Base-by-base conservation (phyloP, 139 green algal genomes). In the Chlamydomonas schloesseri region DNA sequence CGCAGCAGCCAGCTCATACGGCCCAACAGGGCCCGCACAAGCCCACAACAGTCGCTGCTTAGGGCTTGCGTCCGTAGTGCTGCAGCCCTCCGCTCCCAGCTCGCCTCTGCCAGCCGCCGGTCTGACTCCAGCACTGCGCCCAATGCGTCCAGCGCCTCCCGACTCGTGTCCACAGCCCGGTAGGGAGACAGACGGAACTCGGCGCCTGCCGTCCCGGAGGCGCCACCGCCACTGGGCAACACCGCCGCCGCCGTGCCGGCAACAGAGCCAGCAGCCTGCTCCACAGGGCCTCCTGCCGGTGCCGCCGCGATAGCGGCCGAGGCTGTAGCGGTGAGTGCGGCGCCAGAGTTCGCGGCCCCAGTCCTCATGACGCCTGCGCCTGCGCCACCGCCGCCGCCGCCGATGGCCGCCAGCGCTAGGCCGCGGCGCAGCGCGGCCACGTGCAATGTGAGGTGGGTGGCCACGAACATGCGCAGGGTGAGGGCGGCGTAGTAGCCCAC, bases 381-480 rank as follows among this genome's bases (percentile, higher is more conserved):
- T n/a, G n/a, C n/a, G n/a, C n/a, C n/a, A n/a, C n/a, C n/a, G n/a
- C n/a, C n/a, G n/a, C 42, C 42, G 42, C 42, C 42, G 42, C 42
- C 42, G 5, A 8, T 8, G 6, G 42, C 42, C 42, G 42, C 42
- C 5, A 50, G 42, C 42, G 42, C 42, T 17, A 55, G 69, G 50
- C 20, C 65, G 72, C 24, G 65, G 33, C 87, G 75, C 28, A 95
- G 62, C 10, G 28, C 33, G 13, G 58, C 46, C 11, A 94, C 77
- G 31, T 94, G 91, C 33, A 92, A 67, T 18, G 89, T 71, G 18
- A 97, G 91, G 76, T 96, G 91, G 6, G 89, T 83, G 8, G 92
- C 80, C n/a, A 95, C 67, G 88, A 95, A 96, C 81, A 93, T 87
- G 34, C 92, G 89, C 64, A 97, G 84, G 14, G 93, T 91, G 4